A percentile compares a stretch with the other conserved stretches of the same genome.
Conservation (phyloP, 495 filamentous ascomycete genomes). For the Penicillium daleae region DNA sequence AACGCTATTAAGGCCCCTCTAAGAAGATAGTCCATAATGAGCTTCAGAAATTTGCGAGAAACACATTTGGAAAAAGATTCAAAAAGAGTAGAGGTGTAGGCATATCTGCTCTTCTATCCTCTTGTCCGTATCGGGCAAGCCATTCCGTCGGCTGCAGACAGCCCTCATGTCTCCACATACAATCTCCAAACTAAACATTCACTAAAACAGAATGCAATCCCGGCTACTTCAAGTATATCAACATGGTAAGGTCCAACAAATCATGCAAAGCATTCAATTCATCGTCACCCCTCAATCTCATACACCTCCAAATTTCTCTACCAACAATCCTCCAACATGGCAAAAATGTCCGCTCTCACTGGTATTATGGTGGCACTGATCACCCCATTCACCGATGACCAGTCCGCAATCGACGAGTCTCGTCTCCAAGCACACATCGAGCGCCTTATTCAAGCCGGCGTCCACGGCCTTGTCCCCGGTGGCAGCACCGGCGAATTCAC, state of each 20-base stretch:
- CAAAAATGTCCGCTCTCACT: conserved; percentile 28
- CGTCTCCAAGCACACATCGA: conserved; percentile 44
- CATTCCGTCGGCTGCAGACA: not conserved
- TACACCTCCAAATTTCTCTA: not conserved
- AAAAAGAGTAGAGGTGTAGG: too few relatives aligned
- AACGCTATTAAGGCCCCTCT: too few relatives aligned
- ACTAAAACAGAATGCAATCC: conserved; percentile 1
- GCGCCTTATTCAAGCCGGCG: conserved; percentile 36
- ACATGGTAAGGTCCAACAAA: not conserved
- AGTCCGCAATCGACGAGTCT: conserved; percentile 33
- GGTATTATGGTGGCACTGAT: conserved; percentile 45
- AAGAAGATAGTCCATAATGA: too few relatives aligned
- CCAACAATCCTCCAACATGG: not conserved
- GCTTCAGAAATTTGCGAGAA: too few relatives aligned
- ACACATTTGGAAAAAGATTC: not conserved
- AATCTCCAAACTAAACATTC: not conserved
- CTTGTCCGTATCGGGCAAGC: not conserved
- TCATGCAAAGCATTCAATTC: not conserved
- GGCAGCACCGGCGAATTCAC: conserved; percentile 49
- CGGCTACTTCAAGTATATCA: conserved; percentile 2
- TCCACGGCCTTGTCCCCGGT: conserved; percentile 45
- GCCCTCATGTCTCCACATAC: not conserved
- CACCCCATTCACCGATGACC: conserved; percentile 44
- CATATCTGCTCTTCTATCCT: not conserved
- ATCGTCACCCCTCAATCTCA: not conserved